These are phyloP conservation scores for Podospora bellae-mahoneyi DNA, from an alignment of 495 filamentous ascomycete species.

Conservation along the genomic window DNA sequence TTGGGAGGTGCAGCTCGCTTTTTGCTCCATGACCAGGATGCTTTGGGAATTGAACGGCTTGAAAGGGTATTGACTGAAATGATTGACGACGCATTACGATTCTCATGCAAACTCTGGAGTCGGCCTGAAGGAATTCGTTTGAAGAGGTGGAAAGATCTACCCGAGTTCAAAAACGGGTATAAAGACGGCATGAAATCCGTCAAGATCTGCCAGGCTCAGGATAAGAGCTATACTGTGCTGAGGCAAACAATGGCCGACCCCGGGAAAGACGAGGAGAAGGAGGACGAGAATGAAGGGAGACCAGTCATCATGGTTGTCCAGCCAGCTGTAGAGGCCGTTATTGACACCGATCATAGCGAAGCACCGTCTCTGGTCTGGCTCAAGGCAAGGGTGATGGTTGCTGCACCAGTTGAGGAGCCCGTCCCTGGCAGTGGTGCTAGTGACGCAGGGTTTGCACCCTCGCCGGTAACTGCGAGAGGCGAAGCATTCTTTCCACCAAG, in stretches of 20 bases:
- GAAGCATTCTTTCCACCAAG: background rate
- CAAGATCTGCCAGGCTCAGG: constrained; percentile 11
- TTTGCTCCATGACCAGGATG: constrained; percentile 23
- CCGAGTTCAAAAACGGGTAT: background rate
- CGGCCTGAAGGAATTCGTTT: constrained; percentile 4
- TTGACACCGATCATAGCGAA: background rate
- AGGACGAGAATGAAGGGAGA: background rate
- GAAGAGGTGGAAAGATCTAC: constrained; percentile 9
- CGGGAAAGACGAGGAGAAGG: background rate
- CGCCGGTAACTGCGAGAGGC: background rate
- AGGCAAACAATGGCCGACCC: background rate
- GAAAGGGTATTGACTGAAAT: constrained; percentile 16
- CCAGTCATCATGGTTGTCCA: constrained; percentile 14
- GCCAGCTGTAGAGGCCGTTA: background rate
- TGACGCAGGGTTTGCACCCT: background rate
- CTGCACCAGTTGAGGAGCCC: background rate
- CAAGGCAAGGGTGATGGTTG: constrained; percentile 14
- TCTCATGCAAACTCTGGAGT: constrained; percentile 20
- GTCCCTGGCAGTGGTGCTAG: background rate
- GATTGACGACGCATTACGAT: constrained; percentile 21
- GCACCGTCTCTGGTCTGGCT: constrained; percentile 6
- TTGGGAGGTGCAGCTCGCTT: constrained; percentile 18
- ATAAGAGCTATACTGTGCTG: background rate
- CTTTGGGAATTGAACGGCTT: constrained; percentile 19
- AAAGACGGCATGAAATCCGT: background rate